Percentiles rank a stretch among this genome's conserved stretches.
Evolutionary conservation across 169 alveolate genomes (phyloP).

Genomic region (Babesia gibsoni): DNA sequence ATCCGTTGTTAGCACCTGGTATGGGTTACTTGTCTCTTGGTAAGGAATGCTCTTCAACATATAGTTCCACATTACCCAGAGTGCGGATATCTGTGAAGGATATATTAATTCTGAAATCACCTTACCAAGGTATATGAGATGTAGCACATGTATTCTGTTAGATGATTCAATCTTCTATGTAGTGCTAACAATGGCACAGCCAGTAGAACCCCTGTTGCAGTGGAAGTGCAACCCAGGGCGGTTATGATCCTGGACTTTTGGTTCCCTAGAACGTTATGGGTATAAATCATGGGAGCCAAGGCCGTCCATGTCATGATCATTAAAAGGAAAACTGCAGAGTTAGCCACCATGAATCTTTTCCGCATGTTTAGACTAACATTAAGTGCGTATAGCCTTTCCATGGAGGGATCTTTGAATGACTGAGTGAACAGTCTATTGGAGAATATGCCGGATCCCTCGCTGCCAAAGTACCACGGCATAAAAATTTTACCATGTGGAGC

Average conservation of each 20-base stretch:
- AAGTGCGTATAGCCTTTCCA: slow-evolving; percentile 69
- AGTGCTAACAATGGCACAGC: slow-evolving; percentile 30
- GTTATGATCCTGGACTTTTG: not conserved
- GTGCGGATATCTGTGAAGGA: not conserved
- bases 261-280: not conserved
- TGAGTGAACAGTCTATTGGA: not conserved
- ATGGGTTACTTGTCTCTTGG: not conserved
- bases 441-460: not conserved
- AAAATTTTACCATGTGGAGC: too few relatives aligned
- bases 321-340: slow-evolving; percentile 47
- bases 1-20: not conserved
- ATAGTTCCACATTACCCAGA: slow-evolving; percentile 15
- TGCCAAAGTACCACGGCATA: not conserved
- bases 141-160: slow-evolving; percentile 60
- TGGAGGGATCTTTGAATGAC: slow-evolving; percentile 28
- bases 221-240: not conserved
- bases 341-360: slow-evolving; percentile 34
- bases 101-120: not conserved
- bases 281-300: not conserved
- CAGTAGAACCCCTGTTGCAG: slow-evolving; percentile 4
- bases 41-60: not conserved
- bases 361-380: slow-evolving; percentile 61
- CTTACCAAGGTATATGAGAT: slow-evolving; percentile 40
- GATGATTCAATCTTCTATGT: slow-evolving; percentile 11
- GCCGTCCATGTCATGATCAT: slow-evolving; percentile 51